Conservation (phyloP, 495 filamentous ascomycete genomes). For the Pyrenopolyporus hunteri region DNA sequence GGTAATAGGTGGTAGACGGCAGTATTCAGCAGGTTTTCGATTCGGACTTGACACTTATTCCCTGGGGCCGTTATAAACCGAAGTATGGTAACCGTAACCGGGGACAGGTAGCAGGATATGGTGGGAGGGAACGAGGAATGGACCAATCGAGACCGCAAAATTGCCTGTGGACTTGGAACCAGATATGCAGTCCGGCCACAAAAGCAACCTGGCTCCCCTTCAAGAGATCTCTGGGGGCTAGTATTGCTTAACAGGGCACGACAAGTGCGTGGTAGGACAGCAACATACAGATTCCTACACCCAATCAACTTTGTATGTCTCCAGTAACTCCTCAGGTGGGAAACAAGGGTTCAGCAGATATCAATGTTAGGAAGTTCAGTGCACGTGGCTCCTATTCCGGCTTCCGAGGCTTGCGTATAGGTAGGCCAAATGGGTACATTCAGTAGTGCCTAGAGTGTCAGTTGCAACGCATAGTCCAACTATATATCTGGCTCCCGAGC, state of each 20-base stretch:
- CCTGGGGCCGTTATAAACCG: slow-evolving; percentile 31
- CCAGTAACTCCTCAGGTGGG: slow-evolving; percentile 14
- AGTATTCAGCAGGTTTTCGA: slow-evolving; percentile 13
- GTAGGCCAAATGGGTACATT: slow-evolving; percentile 21
- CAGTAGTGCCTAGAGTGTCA: slow-evolving; percentile 23
- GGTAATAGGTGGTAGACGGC: slow-evolving; percentile 7
- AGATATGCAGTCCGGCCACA: slow-evolving; percentile 36
- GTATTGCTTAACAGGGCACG: slow-evolving; percentile 25
- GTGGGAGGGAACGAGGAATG: slow-evolving; percentile 35
- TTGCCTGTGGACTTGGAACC: slow-evolving; percentile 21
- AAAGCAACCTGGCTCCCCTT: slow-evolving; percentile 31
- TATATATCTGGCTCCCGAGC: background rate
- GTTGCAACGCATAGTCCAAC: slow-evolving; percentile 17
- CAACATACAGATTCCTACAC: slow-evolving; percentile 32
- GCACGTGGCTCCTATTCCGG: slow-evolving; percentile 11
- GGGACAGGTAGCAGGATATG: slow-evolving; percentile 24
- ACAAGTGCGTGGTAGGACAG: slow-evolving; percentile 23
- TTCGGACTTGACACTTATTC: slow-evolving; percentile 7
- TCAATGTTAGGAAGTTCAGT: slow-evolving; percentile 24
- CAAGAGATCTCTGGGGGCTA: slow-evolving; percentile 23
- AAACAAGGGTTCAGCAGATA: slow-evolving; percentile 23
- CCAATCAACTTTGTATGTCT: slow-evolving; percentile 24
- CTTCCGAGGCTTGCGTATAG: slow-evolving; percentile 7
- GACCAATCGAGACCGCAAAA: slow-evolving; percentile 39
- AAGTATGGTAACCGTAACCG: slow-evolving; percentile 33